phyloP scores from a whole-genome alignment of 2,329 filamentous ascomycete species.

The Calonectria fujianensis region DNA sequence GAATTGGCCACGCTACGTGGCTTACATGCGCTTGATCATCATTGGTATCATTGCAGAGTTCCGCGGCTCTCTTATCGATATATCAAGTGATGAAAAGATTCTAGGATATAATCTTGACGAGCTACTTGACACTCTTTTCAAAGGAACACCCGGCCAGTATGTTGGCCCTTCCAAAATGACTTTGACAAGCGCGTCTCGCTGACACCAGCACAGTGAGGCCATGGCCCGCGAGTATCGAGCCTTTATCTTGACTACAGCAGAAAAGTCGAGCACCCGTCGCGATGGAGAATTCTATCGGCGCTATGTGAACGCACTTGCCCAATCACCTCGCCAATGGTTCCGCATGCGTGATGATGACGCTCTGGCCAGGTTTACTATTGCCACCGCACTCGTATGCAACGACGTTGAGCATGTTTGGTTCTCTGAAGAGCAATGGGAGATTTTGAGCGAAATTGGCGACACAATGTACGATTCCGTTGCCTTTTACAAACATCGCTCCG shows the following conservation, averaged over 20 bases:
- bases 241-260: neutral
- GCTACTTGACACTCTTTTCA: neutral
- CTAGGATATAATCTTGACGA: conserved; percentile 4
- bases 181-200: neutral
- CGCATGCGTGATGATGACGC: conserved; percentile 12
- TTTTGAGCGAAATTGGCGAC: neutral
- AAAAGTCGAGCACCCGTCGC: neutral
- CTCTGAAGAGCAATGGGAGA: neutral
- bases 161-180: neutral
- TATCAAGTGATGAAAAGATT: neutral
- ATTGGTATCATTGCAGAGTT: conserved; percentile 3
- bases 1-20: neutral
- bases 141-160: neutral
- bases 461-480: conserved; percentile 8
- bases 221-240: conserved; percentile 3
- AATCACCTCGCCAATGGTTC: conserved; percentile 12
- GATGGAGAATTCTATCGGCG: conserved; percentile 4
- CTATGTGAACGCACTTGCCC: conserved; percentile 7
- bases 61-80: neutral
- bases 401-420: neutral
- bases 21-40: neutral
- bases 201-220: neutral
- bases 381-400: neutral
- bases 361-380: neutral
- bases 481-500: conserved; percentile 1